Conservation (phyloP, 2,329 filamentous ascomycete genomes). For the Arachnomyces sp. region DNA sequence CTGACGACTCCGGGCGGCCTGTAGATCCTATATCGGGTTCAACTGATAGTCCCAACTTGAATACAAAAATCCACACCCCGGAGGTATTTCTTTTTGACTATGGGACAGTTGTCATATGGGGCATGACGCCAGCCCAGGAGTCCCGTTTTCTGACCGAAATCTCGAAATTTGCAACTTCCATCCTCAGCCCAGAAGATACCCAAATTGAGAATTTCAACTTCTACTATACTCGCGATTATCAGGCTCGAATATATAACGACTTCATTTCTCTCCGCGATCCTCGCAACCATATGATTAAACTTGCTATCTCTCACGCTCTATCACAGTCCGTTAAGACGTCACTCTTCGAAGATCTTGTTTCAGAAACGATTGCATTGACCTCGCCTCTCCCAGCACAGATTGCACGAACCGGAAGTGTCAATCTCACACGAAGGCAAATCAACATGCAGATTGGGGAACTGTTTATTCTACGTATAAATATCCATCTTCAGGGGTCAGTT, state of each 20-base stretch:
- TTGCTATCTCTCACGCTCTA: constrained; percentile 91
- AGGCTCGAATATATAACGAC: constrained; percentile 98
- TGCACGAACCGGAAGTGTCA: constrained; percentile 83
- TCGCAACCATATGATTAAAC: constrained; percentile 94
- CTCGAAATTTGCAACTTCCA: constrained; percentile 86
- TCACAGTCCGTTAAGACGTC: constrained; percentile 97
- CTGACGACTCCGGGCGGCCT: constrained; percentile 15
- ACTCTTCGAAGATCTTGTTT: constrained; percentile 90
- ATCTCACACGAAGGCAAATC: constrained; percentile 79
- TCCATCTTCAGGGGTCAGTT: constrained; percentile 93
- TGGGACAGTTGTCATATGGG: constrained; percentile 96
- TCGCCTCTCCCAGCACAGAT: constrained; percentile 92
- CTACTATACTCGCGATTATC: constrained; percentile 97
- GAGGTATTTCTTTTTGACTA: constrained; percentile 97
- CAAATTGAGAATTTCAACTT: constrained; percentile 99
- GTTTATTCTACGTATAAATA: constrained; percentile 95
- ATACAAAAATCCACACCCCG: constrained; percentile 81
- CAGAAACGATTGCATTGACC: constrained; percentile 85
- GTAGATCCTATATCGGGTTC: constrained; percentile 18
- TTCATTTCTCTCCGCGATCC: constrained; percentile 94
- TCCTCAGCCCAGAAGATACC: constrained; percentile 77
- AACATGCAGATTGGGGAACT: constrained; percentile 99
- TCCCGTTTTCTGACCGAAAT: constrained; percentile 88
- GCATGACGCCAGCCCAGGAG: constrained; percentile 87
- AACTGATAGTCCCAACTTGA: constrained; percentile 58